A percentile compares a stretch with the other conserved stretches of the same genome.
phyloP scores from a whole-genome alignment of 176 grass and related monocot species.

The Calamus simplicifolius region DNA sequence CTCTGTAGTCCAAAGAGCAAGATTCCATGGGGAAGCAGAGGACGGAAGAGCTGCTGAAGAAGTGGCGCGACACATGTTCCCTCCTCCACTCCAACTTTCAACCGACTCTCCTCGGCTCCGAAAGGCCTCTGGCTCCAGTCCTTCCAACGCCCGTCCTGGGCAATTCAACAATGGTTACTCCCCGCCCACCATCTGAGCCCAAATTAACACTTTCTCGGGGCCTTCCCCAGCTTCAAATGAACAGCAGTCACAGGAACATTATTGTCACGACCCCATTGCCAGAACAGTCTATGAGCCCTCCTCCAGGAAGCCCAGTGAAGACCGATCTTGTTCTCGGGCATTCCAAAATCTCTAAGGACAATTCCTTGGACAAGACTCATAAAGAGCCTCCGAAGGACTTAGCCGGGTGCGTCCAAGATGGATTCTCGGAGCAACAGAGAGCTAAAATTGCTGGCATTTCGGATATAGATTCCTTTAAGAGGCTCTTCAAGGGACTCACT shows the following conservation, averaged over 20 bases:
- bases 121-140: constrained; percentile 3
- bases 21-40: constrained; percentile 47
- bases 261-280: constrained; percentile 22
- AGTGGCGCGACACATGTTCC: constrained; percentile 57
- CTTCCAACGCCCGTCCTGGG: constrained; percentile 20
- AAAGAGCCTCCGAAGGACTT: constrained; percentile 13
- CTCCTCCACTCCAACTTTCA: constrained; percentile 32
- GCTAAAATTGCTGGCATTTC: constrained; percentile 68
- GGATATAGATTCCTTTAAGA: constrained; percentile 87
- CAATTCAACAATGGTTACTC: constrained; percentile 2
- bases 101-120: background rate
- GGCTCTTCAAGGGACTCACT: constrained; percentile 64
- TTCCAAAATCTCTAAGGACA: background rate
- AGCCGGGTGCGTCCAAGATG: background rate
- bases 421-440: constrained; percentile 49
- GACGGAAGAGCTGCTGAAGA: constrained; percentile 61
- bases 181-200: constrained; percentile 15
- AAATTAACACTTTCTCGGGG: constrained; percentile 28
- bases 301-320: constrained; percentile 73
- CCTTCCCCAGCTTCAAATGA: constrained; percentile 35
- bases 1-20: constrained; percentile 55
- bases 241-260: constrained; percentile 27
- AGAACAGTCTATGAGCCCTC: constrained; percentile 29
- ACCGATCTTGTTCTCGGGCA: constrained; percentile 73
- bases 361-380: constrained; percentile 29